phyloP scores from a whole-genome alignment of 192 early-diverging fungal genomes.

The Backusella tuberculispora region DNA sequence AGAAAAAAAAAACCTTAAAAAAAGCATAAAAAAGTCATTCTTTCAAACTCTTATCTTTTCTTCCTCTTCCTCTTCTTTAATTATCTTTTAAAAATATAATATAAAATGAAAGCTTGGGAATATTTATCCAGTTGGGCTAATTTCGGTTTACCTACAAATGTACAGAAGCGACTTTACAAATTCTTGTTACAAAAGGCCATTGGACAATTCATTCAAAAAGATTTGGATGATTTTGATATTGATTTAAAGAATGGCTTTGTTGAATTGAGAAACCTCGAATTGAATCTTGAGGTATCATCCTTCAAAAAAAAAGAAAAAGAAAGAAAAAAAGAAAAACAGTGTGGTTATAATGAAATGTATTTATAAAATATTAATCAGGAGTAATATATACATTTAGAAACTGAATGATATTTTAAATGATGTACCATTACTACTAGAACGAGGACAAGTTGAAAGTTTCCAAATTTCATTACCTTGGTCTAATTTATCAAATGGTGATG shows the following conservation, averaged over 20 bases:
- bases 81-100: background rate
- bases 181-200: slow-evolving; percentile 80
- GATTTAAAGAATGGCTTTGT: slow-evolving; percentile 79
- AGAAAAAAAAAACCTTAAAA: background rate
- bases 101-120: slow-evolving; percentile 28
- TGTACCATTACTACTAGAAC: slow-evolving; percentile 68
- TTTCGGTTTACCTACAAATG: slow-evolving; percentile 60
- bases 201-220: slow-evolving; percentile 79
- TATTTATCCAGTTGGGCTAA: slow-evolving; percentile 35
- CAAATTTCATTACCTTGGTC: slow-evolving; percentile 83
- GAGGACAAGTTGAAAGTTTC: slow-evolving; percentile 71
- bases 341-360: background rate
- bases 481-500: slow-evolving; percentile 81
- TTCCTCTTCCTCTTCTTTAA: background rate
- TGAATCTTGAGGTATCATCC: slow-evolving; percentile 73
- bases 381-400: slow-evolving; percentile 50
- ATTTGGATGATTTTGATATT: slow-evolving; percentile 84
- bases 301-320: background rate
- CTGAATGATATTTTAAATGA: slow-evolving; percentile 71
- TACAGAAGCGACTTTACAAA: slow-evolving; percentile 86
- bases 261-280: slow-evolving; percentile 74
- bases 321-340: background rate
- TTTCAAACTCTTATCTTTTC: background rate
- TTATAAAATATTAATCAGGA: background rate
- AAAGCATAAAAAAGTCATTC: background rate